Base-by-base conservation (phyloP, 2,329 filamentous ascomycete species). In the Plenodomus tracheiphilus region DNA sequence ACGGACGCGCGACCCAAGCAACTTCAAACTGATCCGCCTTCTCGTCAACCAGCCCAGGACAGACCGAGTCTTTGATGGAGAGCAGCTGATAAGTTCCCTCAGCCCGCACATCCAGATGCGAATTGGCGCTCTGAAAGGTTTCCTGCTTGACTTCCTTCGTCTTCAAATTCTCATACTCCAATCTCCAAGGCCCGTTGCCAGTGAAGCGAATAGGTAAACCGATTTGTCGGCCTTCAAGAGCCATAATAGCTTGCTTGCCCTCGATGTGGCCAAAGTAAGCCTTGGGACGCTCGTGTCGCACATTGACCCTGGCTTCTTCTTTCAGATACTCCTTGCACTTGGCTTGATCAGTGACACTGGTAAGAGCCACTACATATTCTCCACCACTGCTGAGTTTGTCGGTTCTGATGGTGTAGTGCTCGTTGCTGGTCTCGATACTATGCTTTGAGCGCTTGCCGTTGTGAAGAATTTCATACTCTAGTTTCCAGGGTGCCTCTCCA, bases 381-480 rank as follows among this genome's bases (percentile, higher is more conserved):
- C 94, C 94, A 51, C 94, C 94, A 66, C 88, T 87, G 6, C 79
- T 79, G 36, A 99, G 77, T 16, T 82, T 79, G 2, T 87, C 82
- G 0, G 93, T 97, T 56, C 83, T 83, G 66, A 99, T 91, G 32
- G 80, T 87, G 67, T 86, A 86, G 18, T 78, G 74, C 41, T 83
- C 77, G 2, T 76, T 78, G 19, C 85, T 78, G 46, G 96, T 88
- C 47, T 82, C 78, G 1, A 82, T 78, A 20, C 84, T 78, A 60
- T 87, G 81, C 43, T 88, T 87, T 54, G 84, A 86, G 44, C 92
- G 85, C 73, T 89, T 95, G 46, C 92, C 92, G 46, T 91, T 89
- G 72, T 97, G 89, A 7, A 97, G 83, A 35, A 97, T 78, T 72
- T 97, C 94, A 76, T 96, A 99, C 67, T 97, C 91, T 34, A 99